Base-by-base conservation (phyloP, 139 green algal species). In the Volvox africanus region DNA sequence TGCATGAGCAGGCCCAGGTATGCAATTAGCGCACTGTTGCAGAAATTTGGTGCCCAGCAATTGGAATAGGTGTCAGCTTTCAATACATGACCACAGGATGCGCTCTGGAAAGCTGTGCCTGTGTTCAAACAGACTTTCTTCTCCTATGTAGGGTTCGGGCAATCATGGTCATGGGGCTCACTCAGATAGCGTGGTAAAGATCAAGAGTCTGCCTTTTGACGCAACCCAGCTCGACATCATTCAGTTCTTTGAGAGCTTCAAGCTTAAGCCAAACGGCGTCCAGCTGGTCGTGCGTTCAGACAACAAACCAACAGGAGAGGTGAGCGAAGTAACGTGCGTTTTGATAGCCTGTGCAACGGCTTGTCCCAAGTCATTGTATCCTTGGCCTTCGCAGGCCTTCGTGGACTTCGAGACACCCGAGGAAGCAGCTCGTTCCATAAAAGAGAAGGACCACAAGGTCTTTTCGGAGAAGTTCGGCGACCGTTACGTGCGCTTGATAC, bases 321-420 rank as follows among this genome's bases (percentile, higher is more conserved):
- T 96, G n/a, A 12, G 62, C 33, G 2, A 30, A 12, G 12, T 73
- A 28, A 55, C 44, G 9, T 55, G 44, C 44, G 5, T n/a, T 55
- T 67, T 80, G 28, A 80, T 36, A 14, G 67, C 22, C 67, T 75
- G 67, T 12, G 22, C 67, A 75, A 75, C 67, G 67, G 67, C 67
- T 55, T 55, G 44, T 55, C 5, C 44, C 44, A 55, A 55, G 44
- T 55, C 44, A 5, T 55, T 9, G 44, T 55, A 9, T 9, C 44
- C 44, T 28, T 12, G 65, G 24, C 75, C 0, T 20, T 18, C 50
- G 28, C 92, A 97, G 94, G 95, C 96, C 0, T 97, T 97, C 93
- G 92, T 98, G 28, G 95, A 97, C 69, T 98, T 98, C 92, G 95
- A 96, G 84, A 92, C 19, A 26, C 76, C 78, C 12, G 96, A 97